Conservation (phyloP, 2,329 filamentous ascomycete genomes). For the Aspergillus chevalieri region DNA sequence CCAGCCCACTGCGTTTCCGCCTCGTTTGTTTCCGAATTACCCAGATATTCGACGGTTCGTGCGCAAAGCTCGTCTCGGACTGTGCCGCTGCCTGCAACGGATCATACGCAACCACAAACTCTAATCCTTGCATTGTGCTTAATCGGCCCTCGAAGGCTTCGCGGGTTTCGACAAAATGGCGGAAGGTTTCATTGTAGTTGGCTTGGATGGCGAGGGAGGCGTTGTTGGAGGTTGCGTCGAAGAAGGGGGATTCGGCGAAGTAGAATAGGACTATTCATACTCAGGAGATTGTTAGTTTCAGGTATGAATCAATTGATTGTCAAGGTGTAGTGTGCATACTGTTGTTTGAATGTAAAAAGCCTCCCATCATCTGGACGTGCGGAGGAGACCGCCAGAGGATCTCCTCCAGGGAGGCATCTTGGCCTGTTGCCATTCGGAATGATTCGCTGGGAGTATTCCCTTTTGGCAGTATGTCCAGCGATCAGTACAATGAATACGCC, state of each 20-base stretch:
- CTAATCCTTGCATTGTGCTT: slow-evolving; percentile 50
- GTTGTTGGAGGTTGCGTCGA: slow-evolving; percentile 57
- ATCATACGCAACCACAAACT: slow-evolving; percentile 56
- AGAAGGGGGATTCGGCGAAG: slow-evolving; percentile 59
- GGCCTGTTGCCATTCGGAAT: slow-evolving; percentile 25
- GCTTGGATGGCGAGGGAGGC: slow-evolving; percentile 50
- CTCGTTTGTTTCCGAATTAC: slow-evolving; percentile 56
- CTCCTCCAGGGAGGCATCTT: slow-evolving; percentile 37
- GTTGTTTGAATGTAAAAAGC: slow-evolving; percentile 41
- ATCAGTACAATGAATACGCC: slow-evolving; percentile 1
- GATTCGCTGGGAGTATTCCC: background rate
- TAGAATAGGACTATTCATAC: slow-evolving; percentile 51
- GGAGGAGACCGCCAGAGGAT: slow-evolving; percentile 42
- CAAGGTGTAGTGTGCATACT: slow-evolving; percentile 22
- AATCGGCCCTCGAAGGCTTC: slow-evolving; percentile 52
- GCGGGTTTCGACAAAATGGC: slow-evolving; percentile 49
- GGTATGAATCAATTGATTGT: background rate
- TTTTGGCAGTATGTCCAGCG: background rate
- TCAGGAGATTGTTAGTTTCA: background rate
- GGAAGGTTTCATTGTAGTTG: slow-evolving; percentile 43
- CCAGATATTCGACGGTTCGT: slow-evolving; percentile 50
- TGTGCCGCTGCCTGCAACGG: slow-evolving; percentile 45
- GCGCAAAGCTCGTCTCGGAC: slow-evolving; percentile 33
- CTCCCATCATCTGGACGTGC: slow-evolving; percentile 42
- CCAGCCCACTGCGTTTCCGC: slow-evolving; percentile 36